Base-by-base conservation (phyloP, 805 yeast species). In the Saccharomycodes ludwigii region DNA sequence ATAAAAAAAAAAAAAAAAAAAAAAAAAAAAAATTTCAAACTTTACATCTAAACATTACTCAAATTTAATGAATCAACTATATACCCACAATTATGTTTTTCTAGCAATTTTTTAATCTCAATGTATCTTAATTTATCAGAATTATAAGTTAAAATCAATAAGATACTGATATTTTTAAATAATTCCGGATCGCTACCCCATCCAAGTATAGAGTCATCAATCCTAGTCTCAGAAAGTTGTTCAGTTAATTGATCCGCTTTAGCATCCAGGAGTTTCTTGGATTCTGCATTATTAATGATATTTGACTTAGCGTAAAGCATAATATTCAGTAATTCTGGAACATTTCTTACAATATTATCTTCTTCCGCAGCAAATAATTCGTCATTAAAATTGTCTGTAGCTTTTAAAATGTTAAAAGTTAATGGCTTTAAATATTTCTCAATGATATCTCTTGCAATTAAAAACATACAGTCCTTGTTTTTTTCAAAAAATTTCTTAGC, bases 301-400 rank as follows among this genome's bases (percentile, higher is more conserved):
- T 7, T 20, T 20, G 28, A 15, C n/a, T n/a, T n/a, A n/a, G n/a
- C n/a, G n/a, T n/a, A n/a, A n/a, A n/a, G n/a, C 6, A 25, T 25
- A 15, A 8, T 12, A 25, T 10, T 10, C 6, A 25, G 9, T 19
- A 25, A 10, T 25, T 25, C 28, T 7, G 28, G 19, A 16, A 25
- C 11, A 44, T 75, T 71, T 41, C 73, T 61, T 52, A 73, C 81
- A 24, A 78, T 65, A 41, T 83, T 82, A 33, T 65, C 69, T 42
- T 70, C 71, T 46, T 84, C 95, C 5, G 65, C 54, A 5, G 73
- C 72, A 50, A 83, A 84, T 24, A 84, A 48, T 3, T 62, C 56
- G 13, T 59, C 52, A 14, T 52, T 58, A 5, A 39, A 35, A n/a
- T 27, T 26, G 24, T 24, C 18, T 25, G 36, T 29, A 10, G 39